Conservation (phyloP, 371 early-diverging fungal genomes). For the Mortierella sp. region DNA sequence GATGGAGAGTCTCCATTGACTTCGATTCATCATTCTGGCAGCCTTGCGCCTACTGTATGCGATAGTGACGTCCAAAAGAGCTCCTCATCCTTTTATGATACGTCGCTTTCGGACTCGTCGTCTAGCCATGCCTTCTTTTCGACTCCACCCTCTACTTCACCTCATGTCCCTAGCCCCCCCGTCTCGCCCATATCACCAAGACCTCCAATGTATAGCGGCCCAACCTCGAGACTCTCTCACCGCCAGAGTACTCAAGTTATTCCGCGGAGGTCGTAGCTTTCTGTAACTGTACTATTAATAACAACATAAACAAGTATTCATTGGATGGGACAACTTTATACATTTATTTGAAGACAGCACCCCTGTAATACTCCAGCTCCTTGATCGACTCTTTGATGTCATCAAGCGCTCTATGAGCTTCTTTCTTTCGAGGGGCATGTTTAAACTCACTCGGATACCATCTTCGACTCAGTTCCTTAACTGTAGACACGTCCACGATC, state of each 20-base stretch:
- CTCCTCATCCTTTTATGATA: constrained; percentile 5
- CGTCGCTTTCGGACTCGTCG: constrained; percentile 3
- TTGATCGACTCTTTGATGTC: constrained; percentile 93
- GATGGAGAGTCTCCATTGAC: constrained; percentile 16
- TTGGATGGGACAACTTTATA: neutral
- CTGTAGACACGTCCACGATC: constrained; percentile 90
- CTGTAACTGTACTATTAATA: neutral
- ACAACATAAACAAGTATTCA: neutral
- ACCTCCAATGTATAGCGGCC: neutral
- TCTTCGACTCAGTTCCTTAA: constrained; percentile 88
- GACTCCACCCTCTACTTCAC: constrained; percentile 5
- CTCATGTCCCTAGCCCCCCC: constrained; percentile 11
- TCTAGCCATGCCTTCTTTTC: constrained; percentile 17
- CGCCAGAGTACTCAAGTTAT: constrained; percentile 19
- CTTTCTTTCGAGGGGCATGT: constrained; percentile 66
- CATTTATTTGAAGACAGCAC: constrained; percentile 61
- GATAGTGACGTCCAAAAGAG: neutral
- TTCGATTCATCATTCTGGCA: neutral
- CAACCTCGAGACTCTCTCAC: constrained; percentile 22
- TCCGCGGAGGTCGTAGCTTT: neutral
- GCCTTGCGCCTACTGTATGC: neutral
- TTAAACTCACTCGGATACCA: constrained; percentile 73
- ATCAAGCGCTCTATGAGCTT: constrained; percentile 78
- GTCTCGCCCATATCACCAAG: constrained; percentile 28
- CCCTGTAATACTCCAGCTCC: constrained; percentile 84